phyloP scores from a whole-genome alignment of 2,329 filamentous ascomycete species.

The Pseudocercospora musae region DNA sequence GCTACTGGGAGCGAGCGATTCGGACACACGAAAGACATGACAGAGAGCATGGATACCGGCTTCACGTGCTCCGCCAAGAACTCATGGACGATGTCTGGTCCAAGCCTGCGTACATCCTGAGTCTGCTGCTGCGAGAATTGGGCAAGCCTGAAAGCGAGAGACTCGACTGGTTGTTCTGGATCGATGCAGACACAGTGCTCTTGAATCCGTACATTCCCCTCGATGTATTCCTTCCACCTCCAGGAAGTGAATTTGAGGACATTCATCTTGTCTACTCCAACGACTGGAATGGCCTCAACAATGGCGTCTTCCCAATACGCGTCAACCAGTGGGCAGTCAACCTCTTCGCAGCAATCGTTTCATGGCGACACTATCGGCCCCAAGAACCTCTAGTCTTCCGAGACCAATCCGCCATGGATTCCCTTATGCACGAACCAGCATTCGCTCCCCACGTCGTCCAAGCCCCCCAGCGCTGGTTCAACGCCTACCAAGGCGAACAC shows the following conservation, averaged over 20 bases:
- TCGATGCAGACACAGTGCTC: slow-evolving; percentile 45
- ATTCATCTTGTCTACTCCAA: slow-evolving; percentile 39
- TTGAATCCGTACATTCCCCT: slow-evolving; percentile 43
- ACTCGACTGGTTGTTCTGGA: slow-evolving; percentile 45
- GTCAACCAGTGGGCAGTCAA: slow-evolving; percentile 41
- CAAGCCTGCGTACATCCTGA: slow-evolving; percentile 45
- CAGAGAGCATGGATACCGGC: slow-evolving; percentile 41
- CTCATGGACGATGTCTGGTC: slow-evolving; percentile 46
- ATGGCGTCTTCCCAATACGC: slow-evolving; percentile 43
- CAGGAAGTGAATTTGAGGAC: slow-evolving; percentile 34
- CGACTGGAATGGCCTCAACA: slow-evolving; percentile 45
- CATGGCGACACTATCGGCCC: slow-evolving; percentile 41
- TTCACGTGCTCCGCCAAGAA: slow-evolving; percentile 42
- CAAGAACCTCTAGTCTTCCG: slow-evolving; percentile 36
- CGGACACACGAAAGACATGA: slow-evolving; percentile 43
- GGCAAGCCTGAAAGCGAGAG: slow-evolving; percentile 39
- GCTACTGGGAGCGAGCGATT: slow-evolving; percentile 42
- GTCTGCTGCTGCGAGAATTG: slow-evolving; percentile 39
- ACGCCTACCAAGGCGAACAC: slow-evolving; percentile 42
- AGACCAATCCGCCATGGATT: slow-evolving; percentile 44
- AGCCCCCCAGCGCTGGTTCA: slow-evolving; percentile 46
- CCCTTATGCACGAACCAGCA: slow-evolving; percentile 34
- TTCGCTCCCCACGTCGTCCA: slow-evolving; percentile 36
- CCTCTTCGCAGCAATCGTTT: slow-evolving; percentile 40
- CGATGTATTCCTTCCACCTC: slow-evolving; percentile 40